Evolutionary conservation across 2,329 filamentous ascomycete species (phyloP).

Genomic region (Beauveria australis): DNA sequence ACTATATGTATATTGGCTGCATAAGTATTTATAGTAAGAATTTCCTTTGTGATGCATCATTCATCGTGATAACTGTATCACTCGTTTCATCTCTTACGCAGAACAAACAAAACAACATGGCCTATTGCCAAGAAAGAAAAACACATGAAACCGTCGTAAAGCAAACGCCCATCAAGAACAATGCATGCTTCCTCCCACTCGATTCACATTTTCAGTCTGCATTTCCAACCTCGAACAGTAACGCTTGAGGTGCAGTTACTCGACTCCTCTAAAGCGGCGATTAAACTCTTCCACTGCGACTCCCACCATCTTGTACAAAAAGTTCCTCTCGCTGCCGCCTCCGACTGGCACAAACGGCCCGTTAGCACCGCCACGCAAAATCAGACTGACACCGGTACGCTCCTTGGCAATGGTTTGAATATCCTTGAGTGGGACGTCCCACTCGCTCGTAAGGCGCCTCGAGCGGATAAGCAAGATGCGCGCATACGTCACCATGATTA

Average conservation of each 20-base stretch:
- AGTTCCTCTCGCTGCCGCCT: slow-evolving; percentile 67
- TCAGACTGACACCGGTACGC: slow-evolving; percentile 83
- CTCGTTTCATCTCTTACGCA: neutral
- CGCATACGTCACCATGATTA: slow-evolving; percentile 80
- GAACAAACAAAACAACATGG: neutral
- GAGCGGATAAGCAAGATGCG: slow-evolving; percentile 86
- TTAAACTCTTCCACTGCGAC: slow-evolving; percentile 62
- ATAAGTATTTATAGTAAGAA: neutral
- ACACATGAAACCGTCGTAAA: neutral
- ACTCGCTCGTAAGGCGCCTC: slow-evolving; percentile 78
- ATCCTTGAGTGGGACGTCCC: slow-evolving; percentile 94
- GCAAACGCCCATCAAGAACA: neutral
- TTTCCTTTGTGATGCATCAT: neutral
- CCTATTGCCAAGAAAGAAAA: neutral
- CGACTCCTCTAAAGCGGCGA: slow-evolving; percentile 42
- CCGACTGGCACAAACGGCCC: slow-evolving; percentile 90
- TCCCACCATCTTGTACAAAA: slow-evolving; percentile 57
- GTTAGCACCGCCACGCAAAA: slow-evolving; percentile 81
- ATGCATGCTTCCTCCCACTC: neutral
- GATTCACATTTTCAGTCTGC: neutral
- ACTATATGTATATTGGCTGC: neutral
- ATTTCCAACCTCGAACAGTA: neutral
- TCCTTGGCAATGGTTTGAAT: slow-evolving; percentile 97
- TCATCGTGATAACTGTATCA: neutral
- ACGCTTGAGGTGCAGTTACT: slow-evolving; percentile 14